Evolutionary conservation across 192 early-diverging fungal genomes (phyloP).

Genomic region (Coemansia furcata): DNA sequence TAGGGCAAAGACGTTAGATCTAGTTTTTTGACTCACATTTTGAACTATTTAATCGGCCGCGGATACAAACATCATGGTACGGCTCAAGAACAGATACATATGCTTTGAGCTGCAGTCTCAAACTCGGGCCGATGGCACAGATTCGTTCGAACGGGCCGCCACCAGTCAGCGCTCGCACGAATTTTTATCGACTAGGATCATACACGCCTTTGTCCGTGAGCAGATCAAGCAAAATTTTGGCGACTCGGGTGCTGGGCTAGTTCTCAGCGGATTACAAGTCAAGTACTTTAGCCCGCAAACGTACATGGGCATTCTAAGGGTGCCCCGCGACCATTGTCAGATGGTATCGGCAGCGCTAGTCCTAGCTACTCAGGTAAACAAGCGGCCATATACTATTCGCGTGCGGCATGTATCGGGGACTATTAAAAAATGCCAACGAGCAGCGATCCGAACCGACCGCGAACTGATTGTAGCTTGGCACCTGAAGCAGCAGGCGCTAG

Average conservation of each 20-base stretch:
- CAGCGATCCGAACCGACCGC: constrained; percentile 33
- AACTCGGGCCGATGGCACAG: background rate
- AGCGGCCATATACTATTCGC: constrained; percentile 21
- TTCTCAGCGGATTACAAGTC: constrained; percentile 33
- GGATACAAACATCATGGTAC: constrained; percentile 22
- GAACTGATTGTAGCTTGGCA: constrained; percentile 38
- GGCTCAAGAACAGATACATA: constrained; percentile 49
- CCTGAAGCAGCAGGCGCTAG: constrained; percentile 13
- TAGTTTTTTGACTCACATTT: background rate
- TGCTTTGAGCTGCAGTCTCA: constrained; percentile 37
- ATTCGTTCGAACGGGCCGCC: background rate
- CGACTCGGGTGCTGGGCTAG: constrained; percentile 29
- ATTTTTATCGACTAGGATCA: background rate
- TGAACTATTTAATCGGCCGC: background rate
- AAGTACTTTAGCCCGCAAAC: constrained; percentile 40
- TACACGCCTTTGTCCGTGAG: constrained; percentile 32
- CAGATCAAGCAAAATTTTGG: constrained; percentile 38
- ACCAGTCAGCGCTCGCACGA: background rate
- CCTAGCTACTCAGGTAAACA: constrained; percentile 19
- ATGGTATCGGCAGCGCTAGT: constrained; percentile 34
- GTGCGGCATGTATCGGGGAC: constrained; percentile 45
- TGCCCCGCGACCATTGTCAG: constrained; percentile 47
- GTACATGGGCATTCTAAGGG: constrained; percentile 32
- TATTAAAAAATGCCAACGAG: constrained; percentile 47
- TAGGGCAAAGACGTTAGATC: background rate